Evolutionary conservation across 371 early-diverging fungal species (phyloP), one percentile per base, ranked within the genome.

Genomic region (Blakeslea trispora): DNA sequence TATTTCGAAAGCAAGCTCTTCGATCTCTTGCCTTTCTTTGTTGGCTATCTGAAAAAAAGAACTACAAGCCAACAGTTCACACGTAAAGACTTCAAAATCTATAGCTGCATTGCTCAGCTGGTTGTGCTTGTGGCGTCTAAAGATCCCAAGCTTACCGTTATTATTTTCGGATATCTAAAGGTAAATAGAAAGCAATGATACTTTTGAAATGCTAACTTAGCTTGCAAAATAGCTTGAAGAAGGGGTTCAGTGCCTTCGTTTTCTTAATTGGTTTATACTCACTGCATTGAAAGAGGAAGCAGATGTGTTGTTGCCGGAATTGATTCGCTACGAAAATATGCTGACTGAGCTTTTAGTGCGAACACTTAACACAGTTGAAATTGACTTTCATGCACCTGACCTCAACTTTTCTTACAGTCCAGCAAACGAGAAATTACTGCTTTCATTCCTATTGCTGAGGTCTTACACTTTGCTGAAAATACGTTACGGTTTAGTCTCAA

Each of bases 231-330:
- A 81, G 79, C 52, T 71, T 35, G 70, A 75, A 41, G 80, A 82
- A 55, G 56, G 70, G 1, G 47, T 68, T 9, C 69, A 73, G 19
- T 75, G 75, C 18, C 58, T 79, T 19, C 74, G 80, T 2, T 75
- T 77, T 31, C 63, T 82, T 7, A 74, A 64, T 42, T 82, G 82
- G 82, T 77, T 79, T 53, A 47, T 74, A 0, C 47, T 82, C 17
- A 61, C 64, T 19, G 23, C 73, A 11, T 45, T 77, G 7, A 61
- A 57, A 10, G 62, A 68, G 28, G 54, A 66, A 14, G 41, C 62
- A 4, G 59, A 57, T 37, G 48, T 42, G 1, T 39, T 76, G 18
- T 39, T 72, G 21, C 42, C 59, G 2, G 53, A 58, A 9, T 53
- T 78, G 58, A 44, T 72, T 11, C 63, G 51, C 2, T 75, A 73